phyloP scores from a whole-genome alignment of 345 rosid species.

The Xanthoceras sorbifolium region DNA sequence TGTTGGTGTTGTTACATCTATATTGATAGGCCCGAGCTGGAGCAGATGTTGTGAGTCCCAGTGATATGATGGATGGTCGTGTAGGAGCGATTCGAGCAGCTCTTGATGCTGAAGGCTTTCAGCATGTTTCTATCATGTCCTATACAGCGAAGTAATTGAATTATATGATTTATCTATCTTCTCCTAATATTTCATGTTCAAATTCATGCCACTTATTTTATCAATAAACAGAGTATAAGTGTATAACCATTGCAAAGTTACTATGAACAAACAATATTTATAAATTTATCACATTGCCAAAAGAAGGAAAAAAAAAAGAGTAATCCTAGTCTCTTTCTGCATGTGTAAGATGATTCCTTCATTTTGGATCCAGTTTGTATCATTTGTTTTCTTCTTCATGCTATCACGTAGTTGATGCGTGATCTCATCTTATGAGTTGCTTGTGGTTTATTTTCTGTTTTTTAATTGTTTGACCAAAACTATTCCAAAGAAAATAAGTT shows the following conservation, averaged over 20 bases:
- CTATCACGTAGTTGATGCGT: too few relatives aligned
- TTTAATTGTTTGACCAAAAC: neutral
- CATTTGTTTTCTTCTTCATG: neutral
- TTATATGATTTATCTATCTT: neutral
- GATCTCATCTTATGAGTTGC: neutral
- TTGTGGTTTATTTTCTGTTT: neutral
- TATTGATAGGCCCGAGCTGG: slow-evolving; percentile 74
- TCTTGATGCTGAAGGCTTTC: slow-evolving; percentile 93
- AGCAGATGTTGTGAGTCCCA: slow-evolving; percentile 95
- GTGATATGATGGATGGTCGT: slow-evolving; percentile 99
- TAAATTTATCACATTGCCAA: neutral
- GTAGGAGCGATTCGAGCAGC: slow-evolving; percentile 85
- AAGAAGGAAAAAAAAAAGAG: neutral
- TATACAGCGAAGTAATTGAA: slow-evolving; percentile 84
- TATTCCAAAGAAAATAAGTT: neutral
- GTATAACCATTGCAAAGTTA: neutral
- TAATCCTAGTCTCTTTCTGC: neutral
- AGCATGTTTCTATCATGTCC: slow-evolving; percentile 94
- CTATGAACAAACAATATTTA: neutral
- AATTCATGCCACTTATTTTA: neutral
- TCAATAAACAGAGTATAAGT: neutral
- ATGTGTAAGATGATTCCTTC: neutral
- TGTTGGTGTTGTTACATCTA: slow-evolving; percentile 19
- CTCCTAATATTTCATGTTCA: neutral
- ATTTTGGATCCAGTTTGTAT: neutral